Base-by-base conservation (phyloP, 176 grass and related monocot genomes). In the Lolium perenne region DNA sequence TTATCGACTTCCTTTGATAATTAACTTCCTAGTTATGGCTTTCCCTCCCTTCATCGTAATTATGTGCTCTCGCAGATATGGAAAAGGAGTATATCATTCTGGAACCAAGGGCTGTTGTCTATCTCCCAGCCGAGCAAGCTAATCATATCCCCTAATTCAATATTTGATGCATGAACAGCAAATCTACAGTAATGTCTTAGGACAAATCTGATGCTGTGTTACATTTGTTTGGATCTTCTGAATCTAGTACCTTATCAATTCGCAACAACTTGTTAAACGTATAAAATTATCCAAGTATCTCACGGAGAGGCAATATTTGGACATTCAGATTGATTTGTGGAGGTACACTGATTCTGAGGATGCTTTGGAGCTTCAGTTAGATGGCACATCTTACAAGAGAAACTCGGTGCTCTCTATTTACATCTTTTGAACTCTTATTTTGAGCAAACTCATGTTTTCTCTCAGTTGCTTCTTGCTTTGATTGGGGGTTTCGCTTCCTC, bases 41-140 rank as follows among this genome's bases (percentile, higher is more conserved):
- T 81, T 79, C 50, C 54, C 0, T 59, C 2, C 15, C 55, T 53
- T 32, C 0, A 21, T 23, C 22, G 48, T 76, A 59, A 80, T 22
- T 67, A 43, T 26, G 13, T 63, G 25, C 35, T 50, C 82, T 76
- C 35, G 13, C 58, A 18, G 71, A 85, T 83, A 74, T 58, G 38
- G 53, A 43, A 38, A 11, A 56, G n/a, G 43, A 74, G 6, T 43
- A 43, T 82, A 6, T 7, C 29, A 55, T 10, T 71, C 21, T 73
- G 41, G 25, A 20, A 83, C 10, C 6, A 15, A 64, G 69, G 17
- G 7, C 43, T 54, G 14, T 26, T 55, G 4, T 11, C 46, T 57
- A 10, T 61, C 67, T 61, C 38, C 38, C 5, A 29, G 53, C 53
- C 1, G 0, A 49, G 56, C 71, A 89, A 38, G 76, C 82, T 65